Evolutionary conservation across 2,329 filamentous ascomycete species (phyloP).

Genomic region (Talaromyces pinophilus): DNA sequence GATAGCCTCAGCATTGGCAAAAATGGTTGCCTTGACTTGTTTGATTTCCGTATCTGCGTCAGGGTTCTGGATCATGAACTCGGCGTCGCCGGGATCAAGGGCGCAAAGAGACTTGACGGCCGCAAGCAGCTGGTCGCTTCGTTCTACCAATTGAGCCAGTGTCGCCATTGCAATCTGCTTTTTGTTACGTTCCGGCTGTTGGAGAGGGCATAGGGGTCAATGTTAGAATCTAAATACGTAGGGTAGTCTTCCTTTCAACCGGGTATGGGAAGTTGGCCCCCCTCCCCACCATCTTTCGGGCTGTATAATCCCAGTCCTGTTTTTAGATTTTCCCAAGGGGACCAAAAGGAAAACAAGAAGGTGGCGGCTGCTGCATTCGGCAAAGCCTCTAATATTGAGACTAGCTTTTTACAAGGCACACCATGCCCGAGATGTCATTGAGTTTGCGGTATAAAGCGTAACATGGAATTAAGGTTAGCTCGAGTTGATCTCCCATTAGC

Average conservation of each 20-base stretch:
- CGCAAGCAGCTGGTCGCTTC: not conserved
- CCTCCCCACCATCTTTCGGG: too few species aligned
- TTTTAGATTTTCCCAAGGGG: too few species aligned
- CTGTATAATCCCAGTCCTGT: too few species aligned
- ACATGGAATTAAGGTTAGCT: too few species aligned
- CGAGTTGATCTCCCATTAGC: too few species aligned
- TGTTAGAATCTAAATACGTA: not conserved
- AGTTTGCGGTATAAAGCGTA: too few species aligned
- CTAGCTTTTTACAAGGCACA: too few species aligned
- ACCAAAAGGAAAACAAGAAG: too few species aligned
- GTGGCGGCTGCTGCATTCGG: too few species aligned
- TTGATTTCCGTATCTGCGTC: not conserved
- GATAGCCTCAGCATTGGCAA: not conserved
- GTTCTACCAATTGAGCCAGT: not conserved
- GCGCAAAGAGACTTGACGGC: not conserved
- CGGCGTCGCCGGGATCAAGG: not conserved
- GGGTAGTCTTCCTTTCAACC: not conserved
- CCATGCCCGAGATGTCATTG: too few species aligned
- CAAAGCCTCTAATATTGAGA: too few species aligned
- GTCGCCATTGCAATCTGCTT: not conserved
- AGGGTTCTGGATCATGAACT: not conserved
- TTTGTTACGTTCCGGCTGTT: not conserved
- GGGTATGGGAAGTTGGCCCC: too few species aligned
- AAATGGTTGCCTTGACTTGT: not conserved
- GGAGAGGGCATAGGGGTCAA: not conserved